Evolutionary conservation across 805 yeast species (phyloP).

Genomic region (Metschnikowia noctiluminum): DNA sequence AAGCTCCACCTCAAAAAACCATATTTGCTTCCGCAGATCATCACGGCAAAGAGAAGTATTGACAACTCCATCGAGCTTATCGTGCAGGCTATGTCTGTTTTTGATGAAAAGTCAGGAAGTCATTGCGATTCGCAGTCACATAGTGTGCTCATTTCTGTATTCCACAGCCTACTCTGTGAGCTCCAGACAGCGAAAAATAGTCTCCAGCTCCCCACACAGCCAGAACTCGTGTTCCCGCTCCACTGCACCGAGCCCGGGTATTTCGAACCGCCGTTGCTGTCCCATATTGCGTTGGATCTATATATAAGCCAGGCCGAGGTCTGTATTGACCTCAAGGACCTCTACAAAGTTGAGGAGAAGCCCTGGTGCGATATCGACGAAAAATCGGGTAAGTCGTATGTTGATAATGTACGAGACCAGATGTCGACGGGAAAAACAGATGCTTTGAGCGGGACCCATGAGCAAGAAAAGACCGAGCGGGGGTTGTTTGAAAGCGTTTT

Average conservation of each 20-base stretch:
- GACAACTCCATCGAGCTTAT: conserved; percentile 32
- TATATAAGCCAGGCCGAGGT: conserved; percentile 61
- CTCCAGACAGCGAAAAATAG: conserved; percentile 24
- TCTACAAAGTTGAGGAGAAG: conserved; percentile 46
- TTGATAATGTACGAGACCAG: conserved; percentile 55
- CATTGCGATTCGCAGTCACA: conserved; percentile 15
- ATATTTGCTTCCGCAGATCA: conserved; percentile 41
- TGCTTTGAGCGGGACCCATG: neutral
- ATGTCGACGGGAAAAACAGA: conserved; percentile 33
- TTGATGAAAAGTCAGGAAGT: conserved; percentile 7
- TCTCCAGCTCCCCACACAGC: conserved; percentile 49
- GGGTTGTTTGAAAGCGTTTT: conserved; percentile 22
- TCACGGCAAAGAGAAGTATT: conserved; percentile 44
- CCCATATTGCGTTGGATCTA: conserved; percentile 51
- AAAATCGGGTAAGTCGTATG: conserved; percentile 45
- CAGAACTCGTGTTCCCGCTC: conserved; percentile 55
- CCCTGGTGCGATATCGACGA: conserved; percentile 63
- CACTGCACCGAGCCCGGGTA: conserved; percentile 36
- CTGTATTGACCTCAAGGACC: conserved; percentile 53
- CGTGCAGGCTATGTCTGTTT: conserved; percentile 20
- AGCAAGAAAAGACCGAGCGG: conserved; percentile 4
- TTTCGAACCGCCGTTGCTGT: conserved; percentile 49
- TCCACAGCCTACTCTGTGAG: conserved; percentile 24
- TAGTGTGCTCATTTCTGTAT: conserved; percentile 22
- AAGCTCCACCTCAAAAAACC: conserved; percentile 29